Base-by-base conservation (phyloP, 306 rosid genomes). In the Vigna unguiculata region DNA sequence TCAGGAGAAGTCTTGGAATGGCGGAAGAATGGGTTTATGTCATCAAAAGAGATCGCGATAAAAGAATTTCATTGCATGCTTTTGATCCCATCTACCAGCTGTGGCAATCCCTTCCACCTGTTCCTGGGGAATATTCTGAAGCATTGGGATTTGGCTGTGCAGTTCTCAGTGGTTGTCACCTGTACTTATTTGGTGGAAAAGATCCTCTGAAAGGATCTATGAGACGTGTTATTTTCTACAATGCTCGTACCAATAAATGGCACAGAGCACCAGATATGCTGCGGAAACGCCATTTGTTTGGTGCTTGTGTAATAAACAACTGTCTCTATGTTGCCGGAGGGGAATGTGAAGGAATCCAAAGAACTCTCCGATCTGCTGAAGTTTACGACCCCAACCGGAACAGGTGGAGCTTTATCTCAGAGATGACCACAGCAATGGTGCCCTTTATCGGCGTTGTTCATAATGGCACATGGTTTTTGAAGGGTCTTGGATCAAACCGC, bases 1-100 rank as follows among this genome's bases (percentile, higher is more conserved):
- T 87, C 48, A 86, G 99, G 83, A 92, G 80, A 87, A 96, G 96
- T 78, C 98, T 96, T 66, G 97, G 99, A 70, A 96, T 96, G 99
- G 97, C 96, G 58, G 99, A 96, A 84, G 99, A 96, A 80, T 96
- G 99, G 99, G 98, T 92, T 53, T 93, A 96, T 76, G 98, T 96
- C 72, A 85, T 96, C 83, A 96, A 96, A 90, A 84, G 99, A 81
- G 99, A 96, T 41, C 97, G 99, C 10, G 99, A 96, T 67, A 90
- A 93, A 74, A 86, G 90, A 88, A 93, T 96, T 77, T 88, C 99
- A 8, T 83, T 96, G 97, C 98, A 96, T 59, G 99, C 99, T 32
- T 96, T 91, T 77, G 99, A 96, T 85, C 99, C 99, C 36, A 86
- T 86, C 65, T 90, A 93, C 80, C 99, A 96, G 85, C 87, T 96